Conservation (phyloP, 768 basidiomycete species). For the Psilocybe sp. region DNA sequence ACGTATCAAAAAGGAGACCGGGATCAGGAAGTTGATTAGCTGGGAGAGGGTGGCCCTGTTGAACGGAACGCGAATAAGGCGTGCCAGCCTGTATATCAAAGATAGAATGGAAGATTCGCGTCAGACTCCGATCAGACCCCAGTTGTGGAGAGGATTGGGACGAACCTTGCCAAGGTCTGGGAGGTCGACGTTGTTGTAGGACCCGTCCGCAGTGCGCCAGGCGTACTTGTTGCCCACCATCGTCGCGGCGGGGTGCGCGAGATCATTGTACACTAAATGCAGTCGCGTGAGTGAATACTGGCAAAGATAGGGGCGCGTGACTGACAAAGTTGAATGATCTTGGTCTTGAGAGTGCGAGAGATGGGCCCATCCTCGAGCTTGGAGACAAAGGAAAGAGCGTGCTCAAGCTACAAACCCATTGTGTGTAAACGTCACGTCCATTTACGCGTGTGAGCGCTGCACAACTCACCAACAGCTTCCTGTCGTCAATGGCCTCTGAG, state of each 20-base stretch:
- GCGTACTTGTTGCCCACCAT: slow-evolving; percentile 59
- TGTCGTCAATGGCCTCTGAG: slow-evolving; percentile 66
- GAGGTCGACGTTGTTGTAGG: slow-evolving; percentile 64
- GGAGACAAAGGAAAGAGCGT: slow-evolving; percentile 62
- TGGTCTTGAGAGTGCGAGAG: slow-evolving; percentile 37
- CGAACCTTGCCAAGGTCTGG: slow-evolving; percentile 69
- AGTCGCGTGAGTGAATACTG: no score
- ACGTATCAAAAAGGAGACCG: slow-evolving; percentile 78
- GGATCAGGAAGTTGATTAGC: slow-evolving; percentile 72
- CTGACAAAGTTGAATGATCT: slow-evolving; percentile 57
- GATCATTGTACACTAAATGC: slow-evolving; percentile 71
- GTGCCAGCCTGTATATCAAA: slow-evolving; percentile 47
- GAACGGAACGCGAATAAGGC: slow-evolving; percentile 83
- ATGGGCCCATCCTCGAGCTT: slow-evolving; percentile 48
- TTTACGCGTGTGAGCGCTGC: not conserved
- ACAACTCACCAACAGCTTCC: slow-evolving; percentile 65
- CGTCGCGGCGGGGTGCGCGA: slow-evolving; percentile 75
- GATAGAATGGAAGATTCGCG: not conserved
- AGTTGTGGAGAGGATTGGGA: not conserved
- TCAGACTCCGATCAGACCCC: not conserved
- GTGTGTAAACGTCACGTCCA: slow-evolving; percentile 23
- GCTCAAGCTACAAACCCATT: no score
- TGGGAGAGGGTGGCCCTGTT: slow-evolving; percentile 63
- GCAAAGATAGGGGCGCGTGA: slow-evolving; percentile 7
- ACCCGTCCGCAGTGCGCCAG: slow-evolving; percentile 77